Base-by-base conservation (phyloP, 176 grass and related monocot species). In the Musa itinerans region DNA sequence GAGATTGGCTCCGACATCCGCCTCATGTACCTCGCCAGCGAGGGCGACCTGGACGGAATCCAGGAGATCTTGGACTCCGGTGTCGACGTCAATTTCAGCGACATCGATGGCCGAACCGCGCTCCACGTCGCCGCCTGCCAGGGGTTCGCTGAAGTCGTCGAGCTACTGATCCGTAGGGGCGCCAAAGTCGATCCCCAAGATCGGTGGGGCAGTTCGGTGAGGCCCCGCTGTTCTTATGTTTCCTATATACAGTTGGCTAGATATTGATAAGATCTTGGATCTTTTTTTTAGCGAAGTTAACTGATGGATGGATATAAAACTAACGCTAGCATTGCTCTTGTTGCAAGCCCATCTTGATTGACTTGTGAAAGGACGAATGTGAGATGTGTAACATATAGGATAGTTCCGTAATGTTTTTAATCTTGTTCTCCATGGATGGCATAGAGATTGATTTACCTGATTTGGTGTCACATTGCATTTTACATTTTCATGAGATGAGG, bases 11-110 rank as follows among this genome's bases (percentile, higher is more conserved):
- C 79, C 63, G 34, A 74, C 74, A 78, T 98, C 67, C 78, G 89
- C 71, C 86, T 99, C n/a, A 99, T 99, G 95, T 99, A 86, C 88
- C 71, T 94, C 72, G 84, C 86, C 29, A 86, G 91, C 86, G 88
- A 83, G 77, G 86, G 90, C 50, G 89, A 84, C 81, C 27, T 74
- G 11, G 84, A 85, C 58, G 88, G 90, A 69, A 94, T 99, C 78
- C 75, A 78, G 54, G 88, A 91, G 69, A 84, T 99, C 43, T 73
- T 93, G 49, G 84, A 89, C 65, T 77, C 69, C 52, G 90, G 86
- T 26, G 86, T 82, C 53, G 82, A 94, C 74, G 80, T 89, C 75
- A 91, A 99, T 81, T 99, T 87, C 80, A 81, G 85, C 69, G 95
- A 99, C 76, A 91, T 89, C 53, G 95, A 99, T 67, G 80, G 82